Conservation (phyloP, 257 asterid genomes). For the Solanum megistacrolobum region DNA sequence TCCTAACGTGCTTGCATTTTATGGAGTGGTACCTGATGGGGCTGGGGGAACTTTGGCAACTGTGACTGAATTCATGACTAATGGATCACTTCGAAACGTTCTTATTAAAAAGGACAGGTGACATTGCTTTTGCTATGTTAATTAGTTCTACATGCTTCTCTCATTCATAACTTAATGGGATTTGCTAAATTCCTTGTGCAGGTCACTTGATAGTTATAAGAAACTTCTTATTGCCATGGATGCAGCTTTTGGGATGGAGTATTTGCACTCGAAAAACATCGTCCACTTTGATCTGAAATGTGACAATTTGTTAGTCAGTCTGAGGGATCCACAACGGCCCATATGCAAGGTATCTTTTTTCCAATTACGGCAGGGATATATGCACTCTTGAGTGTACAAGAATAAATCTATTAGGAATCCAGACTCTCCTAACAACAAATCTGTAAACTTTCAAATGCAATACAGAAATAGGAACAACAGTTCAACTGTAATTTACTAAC, state of each 20-base stretch:
- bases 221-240: conserved; percentile 70
- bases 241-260: conserved; percentile 86
- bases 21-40: conserved; percentile 83
- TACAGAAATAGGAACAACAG: no score
- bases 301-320: conserved; percentile 61
- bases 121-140: conserved; percentile 2
- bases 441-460: no score
- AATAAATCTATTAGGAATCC: neutral
- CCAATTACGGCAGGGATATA: neutral
- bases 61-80: conserved; percentile 66
- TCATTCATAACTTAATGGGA: conserved; percentile 9
- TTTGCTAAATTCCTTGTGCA: conserved; percentile 21
- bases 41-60: conserved; percentile 74
- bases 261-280: conserved; percentile 63
- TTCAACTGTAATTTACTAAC: no score
- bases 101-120: conserved; percentile 57
- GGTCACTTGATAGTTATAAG: conserved; percentile 45
- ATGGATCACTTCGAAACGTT: conserved; percentile 63
- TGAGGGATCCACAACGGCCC: conserved; percentile 62
- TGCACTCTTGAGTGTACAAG: neutral
- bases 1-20: conserved; percentile 77
- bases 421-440: no score
- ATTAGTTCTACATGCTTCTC: neutral
- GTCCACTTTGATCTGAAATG: conserved; percentile 80
- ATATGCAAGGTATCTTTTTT: conserved; percentile 55